phyloP scores from a whole-genome alignment of 2,329 filamentous ascomycete species.

The Penicillium frequentans region DNA sequence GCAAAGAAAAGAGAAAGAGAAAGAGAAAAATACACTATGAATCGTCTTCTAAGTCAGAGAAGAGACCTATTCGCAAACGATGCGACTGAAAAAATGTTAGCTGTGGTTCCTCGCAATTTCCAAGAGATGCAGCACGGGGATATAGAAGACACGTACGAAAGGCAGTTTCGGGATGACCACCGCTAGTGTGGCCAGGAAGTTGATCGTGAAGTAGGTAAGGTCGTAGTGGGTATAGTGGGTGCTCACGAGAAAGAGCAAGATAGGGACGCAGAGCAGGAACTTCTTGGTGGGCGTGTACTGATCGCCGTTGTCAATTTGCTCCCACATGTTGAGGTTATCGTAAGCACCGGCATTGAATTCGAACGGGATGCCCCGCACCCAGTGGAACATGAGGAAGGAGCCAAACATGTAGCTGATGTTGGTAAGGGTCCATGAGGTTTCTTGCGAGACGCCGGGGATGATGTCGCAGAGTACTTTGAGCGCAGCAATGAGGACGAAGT shows the following conservation, averaged over 20 bases:
- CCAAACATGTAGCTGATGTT: constrained; percentile 99
- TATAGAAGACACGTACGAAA: constrained; percentile 64
- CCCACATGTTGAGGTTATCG: constrained; percentile 99
- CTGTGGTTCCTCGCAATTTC: background rate
- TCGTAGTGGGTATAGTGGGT: constrained; percentile 99
- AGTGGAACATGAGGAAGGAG: constrained; percentile 99
- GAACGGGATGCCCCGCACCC: constrained; percentile 94
- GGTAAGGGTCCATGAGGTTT: constrained; percentile 97
- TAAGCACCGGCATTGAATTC: constrained; percentile 99
- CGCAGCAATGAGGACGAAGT: constrained; percentile 85
- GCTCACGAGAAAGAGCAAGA: constrained; percentile 90
- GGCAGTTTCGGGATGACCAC: constrained; percentile 97
- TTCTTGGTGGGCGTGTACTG: constrained; percentile 99
- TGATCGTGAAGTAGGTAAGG: constrained; percentile 93
- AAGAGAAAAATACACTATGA: constrained; percentile 28
- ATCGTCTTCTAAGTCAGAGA: constrained; percentile 69
- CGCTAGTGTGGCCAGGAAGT: constrained; percentile 85
- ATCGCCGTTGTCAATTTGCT: constrained; percentile 98
- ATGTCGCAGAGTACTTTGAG: constrained; percentile 98
- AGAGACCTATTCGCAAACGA: constrained; percentile 73
- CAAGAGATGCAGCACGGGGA: background rate
- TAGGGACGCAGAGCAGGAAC: constrained; percentile 91
- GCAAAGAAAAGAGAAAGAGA: constrained; percentile 7
- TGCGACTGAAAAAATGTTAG: constrained; percentile 62
- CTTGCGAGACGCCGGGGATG: constrained; percentile 92